A percentile compares a stretch with the other conserved stretches of the same genome.
Conservation (phyloP, 352 stramenopile genomes). For the Phytophthora aleatoria region DNA sequence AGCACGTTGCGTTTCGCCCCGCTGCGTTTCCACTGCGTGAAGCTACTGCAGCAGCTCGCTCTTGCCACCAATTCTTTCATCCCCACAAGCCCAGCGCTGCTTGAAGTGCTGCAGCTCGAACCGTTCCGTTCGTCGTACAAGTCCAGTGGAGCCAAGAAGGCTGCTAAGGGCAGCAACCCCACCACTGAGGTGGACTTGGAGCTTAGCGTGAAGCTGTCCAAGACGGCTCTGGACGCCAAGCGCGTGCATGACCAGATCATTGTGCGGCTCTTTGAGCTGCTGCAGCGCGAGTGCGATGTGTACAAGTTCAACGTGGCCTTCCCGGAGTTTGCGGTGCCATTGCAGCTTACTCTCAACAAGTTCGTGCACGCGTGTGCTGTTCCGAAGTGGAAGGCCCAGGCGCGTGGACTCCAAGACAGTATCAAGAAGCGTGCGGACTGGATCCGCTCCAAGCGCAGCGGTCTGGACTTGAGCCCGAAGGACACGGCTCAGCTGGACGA, state of each 20-base stretch:
- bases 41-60: conserved; percentile 96
- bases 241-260: conserved; percentile 92
- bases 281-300: conserved; percentile 95
- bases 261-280: conserved; percentile 92
- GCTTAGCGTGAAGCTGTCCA: conserved; percentile 92
- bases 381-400: conserved; percentile 81
- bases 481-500: conserved; percentile 87
- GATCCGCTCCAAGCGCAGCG: conserved; percentile 91
- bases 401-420: conserved; percentile 62
- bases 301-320: conserved; percentile 96
- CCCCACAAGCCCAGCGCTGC: conserved; percentile 92
- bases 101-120: conserved; percentile 94
- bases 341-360: conserved; percentile 88
- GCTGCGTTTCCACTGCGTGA: conserved; percentile 96
- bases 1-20: conserved; percentile 88
- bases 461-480: conserved; percentile 87
- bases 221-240: conserved; percentile 86
- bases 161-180: conserved; percentile 30
- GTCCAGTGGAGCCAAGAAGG: conserved; percentile 47
- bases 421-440: conserved; percentile 79
- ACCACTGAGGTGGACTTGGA: conserved; percentile 70
- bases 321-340: conserved; percentile 93
- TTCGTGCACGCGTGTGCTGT: conserved; percentile 87
- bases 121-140: conserved; percentile 90
- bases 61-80: conserved; percentile 95